Evolutionary conservation across 306 rosid species (phyloP).

Genomic region (Rubus parviflorus): DNA sequence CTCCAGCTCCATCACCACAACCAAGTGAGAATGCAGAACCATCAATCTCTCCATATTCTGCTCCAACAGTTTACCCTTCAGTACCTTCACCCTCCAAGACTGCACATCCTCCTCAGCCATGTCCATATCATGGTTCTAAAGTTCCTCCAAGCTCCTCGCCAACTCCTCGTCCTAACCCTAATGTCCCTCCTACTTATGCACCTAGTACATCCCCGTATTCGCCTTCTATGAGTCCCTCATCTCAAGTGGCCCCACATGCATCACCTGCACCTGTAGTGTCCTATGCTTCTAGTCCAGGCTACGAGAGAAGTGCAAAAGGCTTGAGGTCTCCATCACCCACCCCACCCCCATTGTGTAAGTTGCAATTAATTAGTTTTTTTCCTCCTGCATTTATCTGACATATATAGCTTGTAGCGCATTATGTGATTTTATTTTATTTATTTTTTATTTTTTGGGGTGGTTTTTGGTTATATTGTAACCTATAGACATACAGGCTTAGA

Average conservation of each 20-base stretch:
- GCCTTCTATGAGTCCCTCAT: slow-evolving; percentile 33
- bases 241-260: slow-evolving; percentile 38
- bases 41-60: slow-evolving; percentile 38
- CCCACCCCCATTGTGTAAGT: slow-evolving; percentile 67
- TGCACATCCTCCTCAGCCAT: slow-evolving; percentile 49
- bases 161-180: slow-evolving; percentile 36
- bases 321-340: slow-evolving; percentile 37
- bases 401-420: not conserved
- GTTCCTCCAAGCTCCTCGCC: slow-evolving; percentile 46
- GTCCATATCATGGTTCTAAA: slow-evolving; percentile 35
- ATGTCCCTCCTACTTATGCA: slow-evolving; percentile 34
- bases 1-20: slow-evolving; percentile 74
- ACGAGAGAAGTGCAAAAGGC: slow-evolving; percentile 35
- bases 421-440: not conserved
- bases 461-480: not conserved
- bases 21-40: slow-evolving; percentile 18
- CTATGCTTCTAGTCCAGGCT: slow-evolving; percentile 36
- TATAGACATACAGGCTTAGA: not conserved
- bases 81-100: slow-evolving; percentile 43
- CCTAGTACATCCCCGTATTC: slow-evolving; percentile 48
- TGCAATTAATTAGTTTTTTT: not conserved
- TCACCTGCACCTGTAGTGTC: slow-evolving; percentile 38
- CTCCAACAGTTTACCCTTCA: slow-evolving; percentile 40
- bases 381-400: not conserved
- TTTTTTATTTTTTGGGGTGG: not conserved